Evolutionary conservation across 1,284 basidiomycete genomes (phyloP).

Genomic region (Leccinum huronense): DNA sequence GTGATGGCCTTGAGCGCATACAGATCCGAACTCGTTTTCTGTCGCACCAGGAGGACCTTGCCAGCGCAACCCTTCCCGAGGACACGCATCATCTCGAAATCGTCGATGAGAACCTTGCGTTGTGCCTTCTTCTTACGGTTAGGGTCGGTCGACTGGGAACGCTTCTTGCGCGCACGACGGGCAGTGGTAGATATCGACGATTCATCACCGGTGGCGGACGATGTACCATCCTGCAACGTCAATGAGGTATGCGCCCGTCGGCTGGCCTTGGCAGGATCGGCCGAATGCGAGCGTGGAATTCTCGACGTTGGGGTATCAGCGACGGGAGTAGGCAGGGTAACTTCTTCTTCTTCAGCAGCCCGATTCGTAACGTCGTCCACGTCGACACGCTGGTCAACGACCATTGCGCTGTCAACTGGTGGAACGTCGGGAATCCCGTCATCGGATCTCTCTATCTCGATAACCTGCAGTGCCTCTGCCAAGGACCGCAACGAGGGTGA

Average conservation of each 20-base stretch:
- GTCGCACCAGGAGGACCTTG: slow-evolving; percentile 84
- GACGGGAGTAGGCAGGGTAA: slow-evolving; percentile 40
- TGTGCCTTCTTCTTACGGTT: slow-evolving; percentile 53
- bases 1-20: slow-evolving; percentile 97
- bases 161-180: slow-evolving; percentile 51
- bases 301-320: slow-evolving; percentile 40
- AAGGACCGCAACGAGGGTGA: slow-evolving; percentile 20
- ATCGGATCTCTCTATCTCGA: slow-evolving; percentile 30
- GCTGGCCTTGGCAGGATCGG: slow-evolving; percentile 61
- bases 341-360: slow-evolving; percentile 30
- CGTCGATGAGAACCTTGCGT: slow-evolving; percentile 76
- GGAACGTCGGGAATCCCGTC: slow-evolving; percentile 20
- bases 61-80: slow-evolving; percentile 96
- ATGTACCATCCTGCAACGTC: slow-evolving; percentile 43
- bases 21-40: slow-evolving; percentile 67
- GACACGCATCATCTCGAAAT: slow-evolving; percentile 96
- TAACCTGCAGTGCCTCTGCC: slow-evolving; percentile 19
- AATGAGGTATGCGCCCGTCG: slow-evolving; percentile 52
- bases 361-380: slow-evolving; percentile 26
- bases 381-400: slow-evolving; percentile 22
- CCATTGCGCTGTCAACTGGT: slow-evolving; percentile 27
- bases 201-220: slow-evolving; percentile 59
- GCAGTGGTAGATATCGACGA: slow-evolving; percentile 61
- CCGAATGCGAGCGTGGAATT: slow-evolving; percentile 72
- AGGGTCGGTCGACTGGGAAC: slow-evolving; percentile 52